These are phyloP conservation scores for Marsdenia floribunda DNA, from an alignment of 257 asterid species.

Conservation along the genomic window DNA sequence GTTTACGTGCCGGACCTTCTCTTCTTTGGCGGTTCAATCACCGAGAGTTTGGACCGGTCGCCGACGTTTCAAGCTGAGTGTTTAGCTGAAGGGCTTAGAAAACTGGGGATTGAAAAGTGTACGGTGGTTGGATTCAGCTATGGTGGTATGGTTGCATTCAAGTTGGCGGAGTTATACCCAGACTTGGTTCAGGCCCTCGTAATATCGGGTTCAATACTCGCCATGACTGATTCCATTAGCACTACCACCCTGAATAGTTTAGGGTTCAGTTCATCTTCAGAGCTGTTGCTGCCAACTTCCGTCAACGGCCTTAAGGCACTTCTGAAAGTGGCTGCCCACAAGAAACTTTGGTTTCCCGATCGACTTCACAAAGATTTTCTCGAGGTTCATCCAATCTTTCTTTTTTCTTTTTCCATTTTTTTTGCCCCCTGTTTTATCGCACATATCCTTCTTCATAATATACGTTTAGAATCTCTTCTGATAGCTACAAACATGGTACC, in stretches of 20 bases:
- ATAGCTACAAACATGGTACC: background rate
- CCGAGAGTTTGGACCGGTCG: conserved; percentile 58
- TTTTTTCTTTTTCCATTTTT: background rate
- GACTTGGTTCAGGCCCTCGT: conserved; percentile 61
- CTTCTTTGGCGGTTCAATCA: conserved; percentile 76
- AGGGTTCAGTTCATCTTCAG: conserved; percentile 68
- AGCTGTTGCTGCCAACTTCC: conserved; percentile 65
- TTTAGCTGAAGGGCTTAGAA: conserved; percentile 50
- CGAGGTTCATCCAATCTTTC: conserved; percentile 36
- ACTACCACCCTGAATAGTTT: conserved; percentile 41
- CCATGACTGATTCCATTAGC: conserved; percentile 76
- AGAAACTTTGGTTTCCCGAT: conserved; percentile 90
- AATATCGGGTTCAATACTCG: conserved; percentile 67
- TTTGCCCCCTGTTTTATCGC: background rate
- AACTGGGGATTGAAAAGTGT: conserved; percentile 63
- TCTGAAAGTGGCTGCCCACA: conserved; percentile 62
- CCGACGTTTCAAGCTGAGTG: conserved; percentile 79
- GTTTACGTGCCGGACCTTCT: conserved; percentile 85
- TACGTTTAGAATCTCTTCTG: too few relatives aligned
- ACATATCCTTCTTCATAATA: too few relatives aligned
- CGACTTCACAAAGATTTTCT: conserved; percentile 75
- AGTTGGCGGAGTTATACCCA: conserved; percentile 75
- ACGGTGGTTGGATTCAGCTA: conserved; percentile 82
- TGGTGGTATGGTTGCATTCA: conserved; percentile 95
- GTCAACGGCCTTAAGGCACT: conserved; percentile 74